A percentile compares a stretch with the other conserved stretches of the same genome.
Evolutionary conservation across 768 basidiomycete species (phyloP).

Genomic region (Naematelia encephala): DNA sequence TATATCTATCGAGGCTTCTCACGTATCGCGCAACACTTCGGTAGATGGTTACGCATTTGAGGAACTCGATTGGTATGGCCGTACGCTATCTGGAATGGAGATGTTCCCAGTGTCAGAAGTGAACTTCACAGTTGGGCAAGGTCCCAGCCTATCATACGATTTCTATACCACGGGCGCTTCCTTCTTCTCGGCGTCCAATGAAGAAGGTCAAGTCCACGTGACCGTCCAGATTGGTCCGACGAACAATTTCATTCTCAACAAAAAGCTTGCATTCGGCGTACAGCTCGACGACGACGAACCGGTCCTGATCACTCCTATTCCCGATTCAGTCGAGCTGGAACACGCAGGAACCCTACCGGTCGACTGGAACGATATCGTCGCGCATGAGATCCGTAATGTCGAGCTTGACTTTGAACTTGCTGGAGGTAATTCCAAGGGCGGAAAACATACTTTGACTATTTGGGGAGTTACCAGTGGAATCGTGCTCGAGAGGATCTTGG

Average conservation of each 20-base stretch:
- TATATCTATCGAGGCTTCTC: conserved; percentile 66
- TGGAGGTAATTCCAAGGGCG: conserved; percentile 5
- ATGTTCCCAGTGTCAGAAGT: conserved; percentile 60
- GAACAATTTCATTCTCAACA: conserved; percentile 29
- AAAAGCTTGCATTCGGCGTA: conserved; percentile 34
- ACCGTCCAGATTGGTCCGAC: conserved; percentile 37
- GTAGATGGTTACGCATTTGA: conserved; percentile 61
- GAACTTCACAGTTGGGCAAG: conserved; percentile 63
- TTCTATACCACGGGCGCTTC: conserved; percentile 28
- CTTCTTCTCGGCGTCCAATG: conserved; percentile 1
- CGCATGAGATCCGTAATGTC: conserved; percentile 34
- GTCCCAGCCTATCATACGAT: conserved; percentile 62
- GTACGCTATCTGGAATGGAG: conserved; percentile 62
- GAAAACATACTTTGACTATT: conserved; percentile 34
- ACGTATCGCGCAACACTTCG: conserved; percentile 56
- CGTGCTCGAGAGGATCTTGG: conserved; percentile 35
- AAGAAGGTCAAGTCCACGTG: conserved; percentile 22
- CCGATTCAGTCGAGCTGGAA: conserved; percentile 11
- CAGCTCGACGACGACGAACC: conserved; percentile 27
- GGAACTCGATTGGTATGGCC: conserved; percentile 62
- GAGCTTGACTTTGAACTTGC: conserved; percentile 12
- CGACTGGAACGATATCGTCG: conserved; percentile 42
- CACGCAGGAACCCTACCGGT: conserved; percentile 28
- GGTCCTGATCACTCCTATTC: conserved; percentile 29
- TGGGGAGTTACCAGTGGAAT: conserved; percentile 42